Percentiles rank a stretch among this genome's conserved stretches.
phyloP scores from a whole-genome alignment of 2,329 filamentous ascomycete genomes.

The Nothophoma quercina region DNA sequence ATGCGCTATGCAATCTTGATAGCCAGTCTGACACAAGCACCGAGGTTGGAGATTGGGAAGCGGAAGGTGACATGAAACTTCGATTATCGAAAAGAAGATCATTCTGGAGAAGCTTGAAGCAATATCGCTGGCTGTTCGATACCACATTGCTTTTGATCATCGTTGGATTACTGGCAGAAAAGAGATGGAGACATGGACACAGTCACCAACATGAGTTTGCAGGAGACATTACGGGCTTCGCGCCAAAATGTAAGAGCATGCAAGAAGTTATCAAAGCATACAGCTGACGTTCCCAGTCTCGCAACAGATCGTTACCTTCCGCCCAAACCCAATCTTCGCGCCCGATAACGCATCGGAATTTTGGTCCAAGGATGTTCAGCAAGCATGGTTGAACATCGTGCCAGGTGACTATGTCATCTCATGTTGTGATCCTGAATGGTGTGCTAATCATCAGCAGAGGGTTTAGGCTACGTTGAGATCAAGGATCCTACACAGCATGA shows the following conservation, averaged over 20 bases:
- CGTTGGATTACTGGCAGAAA: constrained; percentile 37
- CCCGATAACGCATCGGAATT: constrained; percentile 41
- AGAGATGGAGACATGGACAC: constrained; percentile 22
- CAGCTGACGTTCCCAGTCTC: constrained; percentile 30
- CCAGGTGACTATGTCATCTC: constrained; percentile 28
- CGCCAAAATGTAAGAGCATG: constrained; percentile 34
- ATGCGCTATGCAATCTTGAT: constrained; percentile 31
- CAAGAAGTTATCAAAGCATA: background rate
- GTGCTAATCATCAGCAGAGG: constrained; percentile 26
- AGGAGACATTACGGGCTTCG: constrained; percentile 45
- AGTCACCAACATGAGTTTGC: constrained; percentile 32
- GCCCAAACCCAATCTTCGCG: constrained; percentile 33
- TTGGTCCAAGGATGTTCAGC: constrained; percentile 39
- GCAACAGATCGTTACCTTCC: constrained; percentile 41
- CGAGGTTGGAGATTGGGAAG: constrained; percentile 38
- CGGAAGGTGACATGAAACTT: constrained; percentile 13
- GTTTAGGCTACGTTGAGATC: constrained; percentile 43
- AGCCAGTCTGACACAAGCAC: constrained; percentile 37
- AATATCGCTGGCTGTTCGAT: constrained; percentile 39
- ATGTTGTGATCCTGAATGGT: background rate
- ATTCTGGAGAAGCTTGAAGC: constrained; percentile 24
- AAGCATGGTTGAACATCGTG: constrained; percentile 43
- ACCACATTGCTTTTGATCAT: constrained; percentile 40
- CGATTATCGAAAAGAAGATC: constrained; percentile 15
- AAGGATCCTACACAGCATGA: constrained; percentile 29